A percentile compares a stretch with the other conserved stretches of the same genome.
These are phyloP conservation scores for Papiliotrema flavescens DNA, from an alignment of 1,284 basidiomycete genomes.

Conservation along the genomic window DNA sequence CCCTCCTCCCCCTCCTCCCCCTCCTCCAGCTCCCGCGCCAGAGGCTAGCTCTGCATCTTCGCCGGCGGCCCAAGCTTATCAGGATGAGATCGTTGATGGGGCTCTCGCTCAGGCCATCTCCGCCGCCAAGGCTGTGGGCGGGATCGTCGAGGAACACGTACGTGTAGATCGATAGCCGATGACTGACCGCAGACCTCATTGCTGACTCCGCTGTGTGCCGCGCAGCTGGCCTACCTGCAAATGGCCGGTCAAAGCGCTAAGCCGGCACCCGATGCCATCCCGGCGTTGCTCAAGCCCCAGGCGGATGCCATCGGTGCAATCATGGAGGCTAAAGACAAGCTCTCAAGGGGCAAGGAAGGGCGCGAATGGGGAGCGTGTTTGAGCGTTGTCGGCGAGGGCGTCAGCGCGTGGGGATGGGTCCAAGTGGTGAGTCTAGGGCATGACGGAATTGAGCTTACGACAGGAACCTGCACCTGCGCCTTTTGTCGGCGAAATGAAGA, in stretches of 20 bases:
- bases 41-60: conserved; percentile 54
- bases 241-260: conserved; percentile 72
- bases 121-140: conserved; percentile 70
- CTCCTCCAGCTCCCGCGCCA: conserved; percentile 49
- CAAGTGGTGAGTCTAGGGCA: conserved; percentile 61
- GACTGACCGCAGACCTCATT: conserved; percentile 58
- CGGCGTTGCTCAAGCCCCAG: conserved; percentile 66
- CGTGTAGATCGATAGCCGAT: conserved; percentile 31
- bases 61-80: conserved; percentile 67
- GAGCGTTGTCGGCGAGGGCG: conserved; percentile 75
- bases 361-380: conserved; percentile 80
- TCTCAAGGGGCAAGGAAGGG: conserved; percentile 61
- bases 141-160: conserved; percentile 72
- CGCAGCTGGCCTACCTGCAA: conserved; percentile 66
- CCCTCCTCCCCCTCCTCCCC: conserved; percentile 35
- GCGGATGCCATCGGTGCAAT: conserved; percentile 71
- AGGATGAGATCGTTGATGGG: conserved; percentile 66
- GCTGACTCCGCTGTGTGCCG: conserved; percentile 65
- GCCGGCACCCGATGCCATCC: conserved; percentile 56
- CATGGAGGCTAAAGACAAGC: conserved; percentile 74
- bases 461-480: conserved; percentile 80
- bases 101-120: conserved; percentile 70
- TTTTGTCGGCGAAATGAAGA: conserved; percentile 79
- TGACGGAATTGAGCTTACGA: neutral
- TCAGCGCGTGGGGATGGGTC: conserved; percentile 88